Evolutionary conservation across 2,329 filamentous ascomycete genomes (phyloP), one percentile per base, ranked within the genome.

Genomic region (Geosmithia flava): DNA sequence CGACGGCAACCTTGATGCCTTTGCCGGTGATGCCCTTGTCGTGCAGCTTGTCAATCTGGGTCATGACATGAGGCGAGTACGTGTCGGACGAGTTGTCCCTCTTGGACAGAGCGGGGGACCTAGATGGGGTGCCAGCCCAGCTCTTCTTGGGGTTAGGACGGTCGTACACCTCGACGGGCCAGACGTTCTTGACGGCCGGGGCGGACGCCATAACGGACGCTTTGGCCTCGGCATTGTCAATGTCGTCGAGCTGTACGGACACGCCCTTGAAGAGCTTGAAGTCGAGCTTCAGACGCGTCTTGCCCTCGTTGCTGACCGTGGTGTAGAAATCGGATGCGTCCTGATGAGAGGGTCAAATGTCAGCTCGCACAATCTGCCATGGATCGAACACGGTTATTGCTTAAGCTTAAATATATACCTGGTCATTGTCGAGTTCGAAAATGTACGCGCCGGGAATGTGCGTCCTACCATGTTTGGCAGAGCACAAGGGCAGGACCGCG

Each of bases 31-130:
- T 53, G 1, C 72, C 74, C 50, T 70, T 59, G 13, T 67, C 68
- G 30, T 66, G 66, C 39, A 79, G 63, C 65, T 71, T 69, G 57
- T 76, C 69, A 17, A 79, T 69, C 59, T 78, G 74, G 2, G 74
- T 76, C 72, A 76, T 76, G 51, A 74, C 55, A 47, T 79, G 75
- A 1, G 74, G 68, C n/a, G 67, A 62, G 50, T 71, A 74, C 49
- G 73, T 68, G 0, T n/a, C 44, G 6, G 40, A 27, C 5, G 52
- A 48, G 10, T 59, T 53, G 16, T 49, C 55, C 8, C 52, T 53
- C 27, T 54, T 60, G 15, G 50, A 17, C 7, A 43, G 41, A 17
- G 23, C 23, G 2, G 42, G 49, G 40, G 57, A 53, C 44, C 52
- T 51, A 48, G 59, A 53, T 11, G 54, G 54, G 49, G 59, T 58